These are phyloP conservation scores for Neoscytalidium dimidiatum DNA, from an alignment of 2,329 filamentous ascomycete genomes.

Conservation along the genomic window DNA sequence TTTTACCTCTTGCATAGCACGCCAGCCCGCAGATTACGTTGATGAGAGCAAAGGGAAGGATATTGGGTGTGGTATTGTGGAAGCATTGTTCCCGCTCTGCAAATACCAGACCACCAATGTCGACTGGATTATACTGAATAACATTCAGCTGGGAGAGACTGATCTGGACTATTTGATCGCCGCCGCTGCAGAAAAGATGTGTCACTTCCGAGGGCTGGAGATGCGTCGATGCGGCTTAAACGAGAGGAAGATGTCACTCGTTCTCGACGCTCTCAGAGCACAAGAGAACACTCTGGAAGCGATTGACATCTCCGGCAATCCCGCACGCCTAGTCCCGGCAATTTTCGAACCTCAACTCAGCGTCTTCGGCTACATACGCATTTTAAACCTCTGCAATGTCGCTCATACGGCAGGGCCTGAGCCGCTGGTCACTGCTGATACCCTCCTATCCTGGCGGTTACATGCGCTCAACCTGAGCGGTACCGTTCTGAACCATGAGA, in stretches of 20 bases:
- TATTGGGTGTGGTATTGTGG: constrained; percentile 68
- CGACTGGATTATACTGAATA: constrained; percentile 70
- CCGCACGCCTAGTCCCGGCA: constrained; percentile 63
- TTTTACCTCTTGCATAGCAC: constrained; percentile 63
- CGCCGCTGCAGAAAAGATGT: constrained; percentile 65
- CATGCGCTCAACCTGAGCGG: constrained; percentile 67
- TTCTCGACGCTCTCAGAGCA: constrained; percentile 64
- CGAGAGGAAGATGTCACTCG: constrained; percentile 60
- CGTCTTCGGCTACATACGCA: constrained; percentile 66
- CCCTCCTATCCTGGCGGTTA: constrained; percentile 66
- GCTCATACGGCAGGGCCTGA: constrained; percentile 64
- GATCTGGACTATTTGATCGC: constrained; percentile 69
- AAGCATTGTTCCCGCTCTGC: constrained; percentile 69
- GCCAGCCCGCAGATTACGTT: constrained; percentile 49
- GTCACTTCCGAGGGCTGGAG: constrained; percentile 68
- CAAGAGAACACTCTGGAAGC: constrained; percentile 69
- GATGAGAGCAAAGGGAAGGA: constrained; percentile 55
- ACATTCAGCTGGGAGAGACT: constrained; percentile 69
- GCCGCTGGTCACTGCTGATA: constrained; percentile 66
- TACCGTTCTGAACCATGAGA: constrained; percentile 62
- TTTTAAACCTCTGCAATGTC: constrained; percentile 66
- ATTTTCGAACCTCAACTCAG: constrained; percentile 68
- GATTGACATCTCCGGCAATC: constrained; percentile 67
- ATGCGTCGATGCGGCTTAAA: constrained; percentile 64
- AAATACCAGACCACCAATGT: constrained; percentile 68